A percentile compares a stretch with the other conserved stretches of the same genome.
phyloP scores from a whole-genome alignment of 2,329 filamentous ascomycete genomes.

The Pseudohalonectria lignicola region DNA sequence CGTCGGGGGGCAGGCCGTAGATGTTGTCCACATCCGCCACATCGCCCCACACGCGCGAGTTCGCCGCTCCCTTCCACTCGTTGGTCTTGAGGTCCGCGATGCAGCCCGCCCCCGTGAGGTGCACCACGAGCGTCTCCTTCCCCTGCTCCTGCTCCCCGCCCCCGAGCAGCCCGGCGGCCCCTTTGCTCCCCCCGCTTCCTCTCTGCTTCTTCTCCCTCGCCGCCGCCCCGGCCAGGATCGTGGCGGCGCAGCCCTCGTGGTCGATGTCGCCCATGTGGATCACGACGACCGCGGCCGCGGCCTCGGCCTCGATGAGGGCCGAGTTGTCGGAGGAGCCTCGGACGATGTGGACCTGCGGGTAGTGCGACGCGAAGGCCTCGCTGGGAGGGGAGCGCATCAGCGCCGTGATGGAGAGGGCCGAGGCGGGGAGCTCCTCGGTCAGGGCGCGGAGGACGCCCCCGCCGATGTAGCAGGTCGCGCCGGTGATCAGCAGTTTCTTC shows the following conservation, averaged over 20 bases:
- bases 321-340: neutral
- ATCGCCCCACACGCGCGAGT: slow-evolving; percentile 3
- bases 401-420: neutral
- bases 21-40: neutral
- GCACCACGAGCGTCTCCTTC: neutral
- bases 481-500: slow-evolving; percentile 6
- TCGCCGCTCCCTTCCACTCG: slow-evolving; percentile 1
- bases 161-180: no score
- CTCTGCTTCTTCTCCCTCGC: no score
- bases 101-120: slow-evolving; percentile 3
- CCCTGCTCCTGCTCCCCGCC: neutral
- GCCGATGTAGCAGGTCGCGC: slow-evolving; percentile 6
- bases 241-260: neutral
- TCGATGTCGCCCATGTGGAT: slow-evolving; percentile 1
- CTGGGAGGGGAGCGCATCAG: neutral
- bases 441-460: slow-evolving; percentile 8
- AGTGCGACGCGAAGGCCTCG: neutral
- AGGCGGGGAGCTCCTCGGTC: slow-evolving; percentile 12
- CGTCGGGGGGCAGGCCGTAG: neutral
- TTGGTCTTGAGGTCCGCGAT: neutral
- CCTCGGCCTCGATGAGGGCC: slow-evolving; percentile 1
- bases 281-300: slow-evolving; percentile 1
- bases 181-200: no score
- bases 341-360: neutral
- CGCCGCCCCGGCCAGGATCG: slow-evolving; percentile 1